phyloP scores from a whole-genome alignment of 495 filamentous ascomycete species.

The Chaetomium cochliodes region DNA sequence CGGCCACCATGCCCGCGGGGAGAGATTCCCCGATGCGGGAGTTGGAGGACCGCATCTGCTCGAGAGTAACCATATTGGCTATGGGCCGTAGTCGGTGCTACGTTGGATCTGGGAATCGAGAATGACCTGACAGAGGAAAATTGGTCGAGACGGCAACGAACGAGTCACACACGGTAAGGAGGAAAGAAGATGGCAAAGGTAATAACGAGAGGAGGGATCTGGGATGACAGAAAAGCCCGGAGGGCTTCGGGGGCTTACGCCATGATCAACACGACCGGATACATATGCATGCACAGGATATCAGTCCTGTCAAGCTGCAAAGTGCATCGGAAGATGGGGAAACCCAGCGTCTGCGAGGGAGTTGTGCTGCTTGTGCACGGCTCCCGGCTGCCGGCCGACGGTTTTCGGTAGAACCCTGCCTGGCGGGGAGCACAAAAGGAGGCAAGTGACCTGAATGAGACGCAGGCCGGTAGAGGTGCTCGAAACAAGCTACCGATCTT shows the following conservation, averaged over 20 bases:
- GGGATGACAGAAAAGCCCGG: neutral
- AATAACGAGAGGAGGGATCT: neutral
- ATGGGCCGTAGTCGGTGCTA: neutral
- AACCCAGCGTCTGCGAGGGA: no score
- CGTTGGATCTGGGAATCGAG: neutral
- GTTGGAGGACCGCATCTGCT: conserved; percentile 42
- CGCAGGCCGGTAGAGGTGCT: neutral
- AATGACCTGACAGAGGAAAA: neutral
- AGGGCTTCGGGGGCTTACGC: neutral
- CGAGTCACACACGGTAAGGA: no score
- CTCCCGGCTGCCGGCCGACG: neutral
- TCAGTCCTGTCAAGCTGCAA: neutral
- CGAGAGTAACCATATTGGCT: conserved; percentile 40
- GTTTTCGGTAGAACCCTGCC: neutral
- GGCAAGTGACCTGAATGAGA: neutral
- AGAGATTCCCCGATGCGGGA: conserved; percentile 38
- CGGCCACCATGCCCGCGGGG: conserved; percentile 47
- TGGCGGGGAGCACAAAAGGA: neutral
- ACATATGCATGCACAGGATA: neutral
- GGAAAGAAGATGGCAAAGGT: neutral
- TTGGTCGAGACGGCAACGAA: neutral
- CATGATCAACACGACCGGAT: neutral
- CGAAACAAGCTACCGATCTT: neutral
- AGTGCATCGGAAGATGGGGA: no score
- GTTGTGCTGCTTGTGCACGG: neutral